Evolutionary conservation across 345 rosid genomes (phyloP), one percentile per base, ranked within the genome.

Genomic region (Brassica nigra): DNA sequence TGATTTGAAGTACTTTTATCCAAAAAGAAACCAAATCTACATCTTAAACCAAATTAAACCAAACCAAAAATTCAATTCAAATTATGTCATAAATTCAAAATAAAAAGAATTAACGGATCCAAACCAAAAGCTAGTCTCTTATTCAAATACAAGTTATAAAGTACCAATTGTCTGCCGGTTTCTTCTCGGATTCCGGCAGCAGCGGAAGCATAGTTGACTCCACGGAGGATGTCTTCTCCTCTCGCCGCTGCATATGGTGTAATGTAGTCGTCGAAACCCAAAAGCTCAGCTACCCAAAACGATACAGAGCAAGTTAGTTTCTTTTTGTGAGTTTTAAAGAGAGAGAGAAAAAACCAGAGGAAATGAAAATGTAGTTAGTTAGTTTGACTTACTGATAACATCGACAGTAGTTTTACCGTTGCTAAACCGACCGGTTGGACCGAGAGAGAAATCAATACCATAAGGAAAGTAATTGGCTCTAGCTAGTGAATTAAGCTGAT

Each of bases 151-250:
- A 30, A 37, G 28, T 44, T 12, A 59, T 0, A 27, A 42, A 44
- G 0, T 81, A 92, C 97, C 90, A 93, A 78, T 69, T 91, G 98
- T 20, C 66, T 86, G 9, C 98, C 98, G 30, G 98, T 90, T 80
- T 93, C 98, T 27, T 88, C 92, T 71, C 90, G 84, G 63, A 93
- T 93, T 68, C 98, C 98, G 3, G 98, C 96, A 31, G 94, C 98
- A 2, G 93, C 98, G 0, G 98, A 93, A 31, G 98, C 98, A 28
- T 83, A 93, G 74, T 93, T 93, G 15, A 93, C 90, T 57, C 98
- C 98, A 14, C 68, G 62, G 36, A 91, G 89, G 28, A 93, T 68
- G 66, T 70, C 82, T 23, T 80, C 71, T 20, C 97, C 94, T 8
- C 85, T 88, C 2, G 97, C 86, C 1, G 86, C 74, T 3, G 88